Evolutionary conservation across 768 basidiomycete genomes (phyloP).

Genomic region (Macrolepiota fuliginosa): DNA sequence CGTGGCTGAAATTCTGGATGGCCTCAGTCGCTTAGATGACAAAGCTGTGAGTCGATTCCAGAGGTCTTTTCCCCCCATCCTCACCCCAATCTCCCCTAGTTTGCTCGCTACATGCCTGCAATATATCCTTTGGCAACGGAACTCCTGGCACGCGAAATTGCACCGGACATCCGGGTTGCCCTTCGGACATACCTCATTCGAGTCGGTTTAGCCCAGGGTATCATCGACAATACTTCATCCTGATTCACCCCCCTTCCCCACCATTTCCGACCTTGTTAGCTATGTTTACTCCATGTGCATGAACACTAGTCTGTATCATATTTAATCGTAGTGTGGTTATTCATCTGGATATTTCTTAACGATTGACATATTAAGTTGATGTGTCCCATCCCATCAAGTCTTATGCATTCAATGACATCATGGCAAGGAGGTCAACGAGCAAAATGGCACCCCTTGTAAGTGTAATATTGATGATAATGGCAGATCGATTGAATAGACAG

Average conservation of each 20-base stretch:
- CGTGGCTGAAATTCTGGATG: constrained; percentile 89
- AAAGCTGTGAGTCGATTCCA: constrained; percentile 68
- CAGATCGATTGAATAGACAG: too few relatives aligned
- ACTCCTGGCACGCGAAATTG: constrained; percentile 77
- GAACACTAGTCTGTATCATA: constrained; percentile 39
- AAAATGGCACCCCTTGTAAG: too few relatives aligned
- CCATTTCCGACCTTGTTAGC: neutral
- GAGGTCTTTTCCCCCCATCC: neutral
- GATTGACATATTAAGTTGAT: neutral
- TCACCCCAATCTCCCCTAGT: constrained; percentile 50
- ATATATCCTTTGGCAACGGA: constrained; percentile 91
- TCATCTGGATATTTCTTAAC: neutral
- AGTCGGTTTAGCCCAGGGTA: constrained; percentile 72
- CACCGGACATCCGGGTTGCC: constrained; percentile 78
- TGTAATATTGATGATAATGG: too few relatives aligned
- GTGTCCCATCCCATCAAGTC: neutral
- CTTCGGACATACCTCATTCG: constrained; percentile 78
- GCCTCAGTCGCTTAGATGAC: constrained; percentile 87
- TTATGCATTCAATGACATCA: neutral
- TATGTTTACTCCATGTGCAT: constrained; percentile 1
- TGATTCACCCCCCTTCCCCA: neutral
- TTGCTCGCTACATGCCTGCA: constrained; percentile 81
- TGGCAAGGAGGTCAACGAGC: too few relatives aligned
- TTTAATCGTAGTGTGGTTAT: constrained; percentile 12
- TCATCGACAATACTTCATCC: constrained; percentile 57